Evolutionary conservation across 129 eudicot species (phyloP).

Genomic region (Tanacetum coccineum): DNA sequence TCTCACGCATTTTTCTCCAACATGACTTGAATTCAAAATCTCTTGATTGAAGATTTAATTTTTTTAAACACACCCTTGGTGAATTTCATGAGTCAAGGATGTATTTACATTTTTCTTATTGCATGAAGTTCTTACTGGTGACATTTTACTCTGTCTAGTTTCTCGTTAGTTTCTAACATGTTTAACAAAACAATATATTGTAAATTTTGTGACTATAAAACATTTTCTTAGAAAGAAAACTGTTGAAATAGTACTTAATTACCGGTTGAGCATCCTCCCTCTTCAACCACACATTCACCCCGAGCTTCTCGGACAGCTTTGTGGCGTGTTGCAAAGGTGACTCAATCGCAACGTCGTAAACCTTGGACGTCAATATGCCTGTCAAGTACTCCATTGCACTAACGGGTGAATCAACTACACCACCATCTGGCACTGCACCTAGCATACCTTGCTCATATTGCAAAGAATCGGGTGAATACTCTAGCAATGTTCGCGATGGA

Average conservation of each 20-base stretch:
- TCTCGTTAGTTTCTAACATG: neutral
- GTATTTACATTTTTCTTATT: no score
- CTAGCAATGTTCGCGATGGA: conserved; percentile 21
- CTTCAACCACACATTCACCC: conserved; percentile 63
- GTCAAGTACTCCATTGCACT: conserved; percentile 51
- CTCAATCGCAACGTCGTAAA: conserved; percentile 52
- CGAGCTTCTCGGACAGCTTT: conserved; percentile 55
- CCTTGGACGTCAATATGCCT: conserved; percentile 31
- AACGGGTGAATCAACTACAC: conserved; percentile 19
- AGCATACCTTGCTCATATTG: conserved; percentile 38
- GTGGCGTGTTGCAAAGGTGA: conserved; percentile 63
- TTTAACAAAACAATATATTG: neutral
- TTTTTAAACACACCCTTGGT: no score
- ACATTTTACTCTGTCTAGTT: no score
- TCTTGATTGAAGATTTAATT: no score
- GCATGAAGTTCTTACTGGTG: no score
- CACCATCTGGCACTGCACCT: conserved; percentile 33
- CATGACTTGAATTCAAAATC: no score
- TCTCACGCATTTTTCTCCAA: no score
- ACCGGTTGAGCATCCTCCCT: conserved; percentile 86
- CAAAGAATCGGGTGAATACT: conserved; percentile 33
- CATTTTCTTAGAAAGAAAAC: neutral
- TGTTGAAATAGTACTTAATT: neutral
- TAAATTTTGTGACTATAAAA: no score
- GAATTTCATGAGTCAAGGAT: no score